A percentile compares a stretch with the other conserved stretches of the same genome.
These are phyloP conservation scores for Myxozyma udenii DNA, from an alignment of 805 yeast species.

Conservation along the genomic window DNA sequence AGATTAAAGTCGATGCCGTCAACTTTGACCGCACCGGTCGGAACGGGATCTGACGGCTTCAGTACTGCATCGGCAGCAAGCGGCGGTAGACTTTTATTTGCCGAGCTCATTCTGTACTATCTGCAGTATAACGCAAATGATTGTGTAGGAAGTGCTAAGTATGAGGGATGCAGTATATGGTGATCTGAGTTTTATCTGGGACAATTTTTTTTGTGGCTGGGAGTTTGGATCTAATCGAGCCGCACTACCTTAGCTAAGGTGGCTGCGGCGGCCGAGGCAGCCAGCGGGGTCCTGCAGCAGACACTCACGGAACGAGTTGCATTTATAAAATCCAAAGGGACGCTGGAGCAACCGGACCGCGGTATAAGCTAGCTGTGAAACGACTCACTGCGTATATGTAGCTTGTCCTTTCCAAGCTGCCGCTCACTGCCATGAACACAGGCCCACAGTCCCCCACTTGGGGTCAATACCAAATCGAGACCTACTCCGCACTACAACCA, in stretches of 20 bases:
- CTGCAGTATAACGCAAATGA: neutral
- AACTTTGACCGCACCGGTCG: constrained; percentile 73
- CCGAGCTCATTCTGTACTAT: neutral
- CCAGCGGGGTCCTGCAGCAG: no score
- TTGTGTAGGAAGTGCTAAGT: neutral
- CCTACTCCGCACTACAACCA: constrained; percentile 14
- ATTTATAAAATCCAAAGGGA: no score
- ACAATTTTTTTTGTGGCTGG: neutral
- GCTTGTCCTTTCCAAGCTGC: no score
- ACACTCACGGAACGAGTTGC: no score
- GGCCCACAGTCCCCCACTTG: constrained; percentile 3
- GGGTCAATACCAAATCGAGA: constrained; percentile 22
- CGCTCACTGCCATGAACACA: no score
- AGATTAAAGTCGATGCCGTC: constrained; percentile 86
- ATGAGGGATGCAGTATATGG: no score
- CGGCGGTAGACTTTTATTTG: constrained; percentile 6
- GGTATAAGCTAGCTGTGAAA: no score
- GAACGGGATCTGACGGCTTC: constrained; percentile 80
- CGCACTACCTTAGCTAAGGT: no score
- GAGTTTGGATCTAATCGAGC: no score
- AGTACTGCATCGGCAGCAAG: constrained; percentile 88
- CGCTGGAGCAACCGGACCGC: no score
- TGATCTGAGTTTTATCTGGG: neutral
- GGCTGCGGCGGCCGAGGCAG: no score
- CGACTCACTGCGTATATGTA: no score